A percentile compares a stretch with the other conserved stretches of the same genome.
Evolutionary conservation across 2,329 filamentous ascomycete species (phyloP).

Genomic region (Graphiopsis chlorocephala): DNA sequence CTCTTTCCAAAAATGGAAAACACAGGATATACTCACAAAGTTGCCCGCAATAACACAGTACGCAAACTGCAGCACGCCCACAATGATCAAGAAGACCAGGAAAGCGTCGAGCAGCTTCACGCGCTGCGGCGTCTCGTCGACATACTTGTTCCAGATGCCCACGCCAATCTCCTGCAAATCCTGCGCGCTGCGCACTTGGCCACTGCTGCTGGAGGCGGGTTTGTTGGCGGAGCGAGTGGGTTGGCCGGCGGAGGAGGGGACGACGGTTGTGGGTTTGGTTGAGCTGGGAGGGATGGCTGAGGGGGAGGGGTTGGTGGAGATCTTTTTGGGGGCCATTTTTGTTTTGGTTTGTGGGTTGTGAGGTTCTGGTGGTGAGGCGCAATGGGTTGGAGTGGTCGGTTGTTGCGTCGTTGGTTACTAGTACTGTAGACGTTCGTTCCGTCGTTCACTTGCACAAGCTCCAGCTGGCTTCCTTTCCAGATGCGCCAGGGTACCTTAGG

Average conservation of each 20-base stretch:
- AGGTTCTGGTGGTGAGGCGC: neutral
- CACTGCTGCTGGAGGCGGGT: constrained; percentile 15
- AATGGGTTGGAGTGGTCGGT: neutral
- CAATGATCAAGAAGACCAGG: constrained; percentile 78
- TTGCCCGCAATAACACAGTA: constrained; percentile 92
- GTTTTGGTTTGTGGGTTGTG: neutral
- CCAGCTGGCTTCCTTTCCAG: constrained; percentile 11
- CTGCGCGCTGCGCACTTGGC: constrained; percentile 26
- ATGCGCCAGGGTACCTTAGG: neutral
- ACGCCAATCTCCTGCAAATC: constrained; percentile 58
- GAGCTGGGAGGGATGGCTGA: constrained; percentile 25
- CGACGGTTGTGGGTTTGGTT: constrained; percentile 22
- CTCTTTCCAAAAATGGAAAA: neutral
- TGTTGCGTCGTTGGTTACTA: neutral
- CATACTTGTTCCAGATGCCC: constrained; percentile 75
- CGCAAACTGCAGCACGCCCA: constrained; percentile 86
- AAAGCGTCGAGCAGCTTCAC: constrained; percentile 91
- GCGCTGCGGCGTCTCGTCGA: constrained; percentile 78
- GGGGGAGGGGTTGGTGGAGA: constrained; percentile 24
- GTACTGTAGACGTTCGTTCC: neutral
- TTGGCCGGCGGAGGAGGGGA: constrained; percentile 22
- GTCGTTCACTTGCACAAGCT: constrained; percentile 11
- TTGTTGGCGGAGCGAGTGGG: constrained; percentile 25
- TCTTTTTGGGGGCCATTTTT: constrained; percentile 32
- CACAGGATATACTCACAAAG: constrained; percentile 60